phyloP scores from a whole-genome alignment of 2,329 filamentous ascomycete genomes.

The Ceratocystis ficicola region DNA sequence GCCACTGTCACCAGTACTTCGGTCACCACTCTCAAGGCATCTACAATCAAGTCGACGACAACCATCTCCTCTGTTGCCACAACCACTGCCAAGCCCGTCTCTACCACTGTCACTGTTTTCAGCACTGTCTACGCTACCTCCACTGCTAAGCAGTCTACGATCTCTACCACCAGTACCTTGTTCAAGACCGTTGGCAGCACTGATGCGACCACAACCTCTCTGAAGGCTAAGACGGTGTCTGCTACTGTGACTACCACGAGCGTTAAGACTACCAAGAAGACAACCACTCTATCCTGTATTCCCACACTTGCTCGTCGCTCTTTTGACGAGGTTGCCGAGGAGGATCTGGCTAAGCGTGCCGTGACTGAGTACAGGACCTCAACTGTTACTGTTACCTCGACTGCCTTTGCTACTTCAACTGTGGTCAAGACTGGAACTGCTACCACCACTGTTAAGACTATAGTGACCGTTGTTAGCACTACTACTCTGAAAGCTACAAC shows the following conservation, averaged over 20 bases:
- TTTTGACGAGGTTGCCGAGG: slow-evolving; percentile 8
- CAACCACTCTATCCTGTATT: slow-evolving; percentile 10
- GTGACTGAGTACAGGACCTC: slow-evolving; percentile 4
- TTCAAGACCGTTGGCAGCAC: slow-evolving; percentile 12
- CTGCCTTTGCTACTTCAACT: slow-evolving; percentile 1
- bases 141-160: slow-evolving; percentile 2
- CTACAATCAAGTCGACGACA: slow-evolving; percentile 10
- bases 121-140: neutral
- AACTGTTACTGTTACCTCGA: slow-evolving; percentile 5
- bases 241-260: neutral
- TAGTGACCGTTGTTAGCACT: neutral
- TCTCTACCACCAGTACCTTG: slow-evolving; percentile 6
- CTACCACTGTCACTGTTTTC: neutral
- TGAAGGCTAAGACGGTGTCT: slow-evolving; percentile 7
- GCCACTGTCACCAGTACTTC: neutral
- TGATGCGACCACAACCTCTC: slow-evolving; percentile 10
- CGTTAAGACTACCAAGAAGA: slow-evolving; percentile 12
- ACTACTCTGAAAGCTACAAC: slow-evolving; percentile 1
- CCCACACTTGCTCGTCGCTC: slow-evolving; percentile 4
- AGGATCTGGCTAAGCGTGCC: slow-evolving; percentile 3
- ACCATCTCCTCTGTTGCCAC: slow-evolving; percentile 9
- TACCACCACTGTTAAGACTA: neutral
- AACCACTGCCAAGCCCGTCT: neutral
- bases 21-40: slow-evolving; percentile 10
- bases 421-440: neutral